Conservation (phyloP, 75 land plant genomes). For the Chamaecyparis obtusa region DNA sequence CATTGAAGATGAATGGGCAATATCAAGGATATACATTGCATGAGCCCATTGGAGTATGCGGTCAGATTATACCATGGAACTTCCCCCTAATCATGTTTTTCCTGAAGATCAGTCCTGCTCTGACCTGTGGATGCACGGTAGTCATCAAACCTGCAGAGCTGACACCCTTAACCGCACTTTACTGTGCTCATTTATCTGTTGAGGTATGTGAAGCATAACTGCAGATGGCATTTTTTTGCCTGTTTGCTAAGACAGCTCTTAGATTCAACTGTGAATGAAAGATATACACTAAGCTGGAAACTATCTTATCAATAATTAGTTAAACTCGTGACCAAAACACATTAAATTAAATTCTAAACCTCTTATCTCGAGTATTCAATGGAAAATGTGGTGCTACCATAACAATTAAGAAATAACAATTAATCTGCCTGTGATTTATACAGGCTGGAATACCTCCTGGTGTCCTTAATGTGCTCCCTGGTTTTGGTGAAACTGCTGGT, state of each 20-base stretch:
- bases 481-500: conserved; percentile 77
- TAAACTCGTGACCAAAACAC: too few relatives aligned
- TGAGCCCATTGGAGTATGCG: conserved; percentile 77
- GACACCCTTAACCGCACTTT: conserved; percentile 79
- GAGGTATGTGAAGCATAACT: conserved; percentile 24
- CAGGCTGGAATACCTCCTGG: conserved; percentile 94
- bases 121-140: conserved; percentile 75
- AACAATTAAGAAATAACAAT: too few relatives aligned
- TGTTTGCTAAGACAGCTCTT: too few relatives aligned
- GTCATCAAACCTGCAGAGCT: conserved; percentile 86
- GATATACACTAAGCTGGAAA: too few relatives aligned
- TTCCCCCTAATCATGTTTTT: conserved; percentile 64
- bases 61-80: conserved; percentile 82
- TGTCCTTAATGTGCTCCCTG: conserved; percentile 76
- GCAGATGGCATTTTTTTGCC: too few relatives aligned
- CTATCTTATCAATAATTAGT: too few relatives aligned
- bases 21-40: conserved; percentile 52
- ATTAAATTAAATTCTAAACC: too few relatives aligned
- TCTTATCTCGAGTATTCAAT: too few relatives aligned
- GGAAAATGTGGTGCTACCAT: too few relatives aligned
- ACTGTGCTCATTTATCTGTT: conserved; percentile 57
- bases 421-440: not conserved
- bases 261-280: too few relatives aligned
- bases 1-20: conserved; percentile 42
- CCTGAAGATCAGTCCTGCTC: conserved; percentile 66